Evolutionary conservation across 2,329 filamentous ascomycete species (phyloP), one percentile per base, ranked within the genome.

Genomic region (Seiridium cupressi): DNA sequence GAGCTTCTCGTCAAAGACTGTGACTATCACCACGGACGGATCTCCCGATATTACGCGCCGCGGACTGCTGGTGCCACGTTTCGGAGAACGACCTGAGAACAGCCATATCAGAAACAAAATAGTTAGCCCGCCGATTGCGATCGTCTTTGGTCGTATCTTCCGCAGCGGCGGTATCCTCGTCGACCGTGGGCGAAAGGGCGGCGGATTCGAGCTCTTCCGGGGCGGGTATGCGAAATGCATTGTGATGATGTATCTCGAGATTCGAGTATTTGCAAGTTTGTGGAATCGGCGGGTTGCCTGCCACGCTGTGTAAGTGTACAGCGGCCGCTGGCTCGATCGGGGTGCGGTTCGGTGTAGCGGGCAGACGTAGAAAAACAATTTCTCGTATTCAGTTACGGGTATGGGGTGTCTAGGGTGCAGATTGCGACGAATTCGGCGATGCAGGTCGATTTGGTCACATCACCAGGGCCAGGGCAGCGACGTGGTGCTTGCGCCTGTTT

Each of bases 201-300:
- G 86, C 66, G 90, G 86, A 71, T 89, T 87, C 65, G 91, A 94
- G 71, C 85, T 87, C 78, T 94, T 96, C 75, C 93, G 89, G 70
- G 92, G 86, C 59, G 93, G 93, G 69, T 96, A 88, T 64, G 93
- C 92, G 81, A 94, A 93, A 75, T 97, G 93, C 92, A 97, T 95
- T 67, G 69, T 80, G 70, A 51, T 35, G 31, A n/a, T 51, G 32
- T 9, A n/a, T 35, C 11, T 9, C 32, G 49, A 18, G n/a, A 11
- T 18, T 35, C 32, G 31, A 9, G 13, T 35, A 32, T 7, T 31
- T 35, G 32, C 32, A n/a, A 18, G 31, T 34, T 35, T 35, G 49
- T 53, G 47, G 18, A 13, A 32, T 31, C 47, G 18, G 18, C 18
- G 18, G 18, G 18, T 26, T 26, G 18, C 18, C 18, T 26, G 18